Conservation (phyloP, 176 grass and related monocot genomes). For the Puya raimondii region DNA sequence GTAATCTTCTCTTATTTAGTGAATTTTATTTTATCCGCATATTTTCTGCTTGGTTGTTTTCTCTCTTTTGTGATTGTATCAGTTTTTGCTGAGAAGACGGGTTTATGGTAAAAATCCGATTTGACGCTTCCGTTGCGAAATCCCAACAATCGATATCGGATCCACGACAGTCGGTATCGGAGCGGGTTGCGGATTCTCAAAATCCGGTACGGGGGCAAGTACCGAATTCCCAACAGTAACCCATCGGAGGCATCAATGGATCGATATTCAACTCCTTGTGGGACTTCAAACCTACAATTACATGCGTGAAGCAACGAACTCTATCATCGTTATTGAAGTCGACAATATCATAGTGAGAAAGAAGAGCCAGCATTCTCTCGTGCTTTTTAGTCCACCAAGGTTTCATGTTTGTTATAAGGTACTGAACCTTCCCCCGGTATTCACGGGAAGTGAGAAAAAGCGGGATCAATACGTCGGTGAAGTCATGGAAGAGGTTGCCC, state of each 20-base stretch:
- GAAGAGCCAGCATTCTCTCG: slow-evolving; percentile 17
- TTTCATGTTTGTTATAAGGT: slow-evolving; percentile 30
- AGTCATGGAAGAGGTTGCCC: slow-evolving; percentile 47
- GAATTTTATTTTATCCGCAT: too few relatives aligned
- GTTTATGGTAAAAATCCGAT: too few relatives aligned
- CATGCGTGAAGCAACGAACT: slow-evolving; percentile 48
- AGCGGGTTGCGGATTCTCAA: too few relatives aligned
- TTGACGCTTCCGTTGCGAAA: too few relatives aligned
- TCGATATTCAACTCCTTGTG: slow-evolving; percentile 45
- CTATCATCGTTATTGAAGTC: slow-evolving; percentile 40
- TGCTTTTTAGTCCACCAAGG: slow-evolving; percentile 29
- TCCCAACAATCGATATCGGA: too few relatives aligned
- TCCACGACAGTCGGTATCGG: too few relatives aligned
- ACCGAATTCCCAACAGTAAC: too few relatives aligned
- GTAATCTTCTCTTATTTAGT: too few relatives aligned
- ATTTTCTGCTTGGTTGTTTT: too few relatives aligned
- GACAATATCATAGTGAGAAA: slow-evolving; percentile 35
- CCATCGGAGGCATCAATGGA: slow-evolving; percentile 16
- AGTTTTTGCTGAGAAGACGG: too few relatives aligned
- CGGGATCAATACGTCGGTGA: slow-evolving; percentile 56
- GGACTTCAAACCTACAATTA: slow-evolving; percentile 30
- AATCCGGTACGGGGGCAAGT: too few relatives aligned
- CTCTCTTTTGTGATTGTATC: too few relatives aligned
- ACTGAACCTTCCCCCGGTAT: slow-evolving; percentile 35
- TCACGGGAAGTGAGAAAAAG: slow-evolving; percentile 42